phyloP scores from a whole-genome alignment of 345 rosid species.

The Pugionium dolabratum region DNA sequence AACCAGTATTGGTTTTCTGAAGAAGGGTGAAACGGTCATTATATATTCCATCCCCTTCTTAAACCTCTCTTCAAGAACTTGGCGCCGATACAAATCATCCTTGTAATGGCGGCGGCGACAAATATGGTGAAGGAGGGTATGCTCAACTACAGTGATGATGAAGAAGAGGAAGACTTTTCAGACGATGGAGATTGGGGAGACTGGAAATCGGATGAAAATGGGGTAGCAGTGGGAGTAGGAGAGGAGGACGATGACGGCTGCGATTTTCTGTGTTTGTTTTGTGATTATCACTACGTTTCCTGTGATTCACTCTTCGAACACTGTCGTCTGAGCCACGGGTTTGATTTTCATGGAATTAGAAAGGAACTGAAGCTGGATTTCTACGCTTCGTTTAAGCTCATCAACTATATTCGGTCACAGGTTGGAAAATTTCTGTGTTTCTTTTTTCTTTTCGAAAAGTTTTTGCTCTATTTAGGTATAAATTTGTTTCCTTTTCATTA shows the following conservation, averaged over 20 bases:
- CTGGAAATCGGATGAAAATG: constrained; percentile 55
- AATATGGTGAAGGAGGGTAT: constrained; percentile 28
- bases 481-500: constrained; percentile 7
- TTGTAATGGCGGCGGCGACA: constrained; percentile 22
- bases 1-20: constrained; percentile 12
- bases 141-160: constrained; percentile 27
- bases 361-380: constrained; percentile 63
- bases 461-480: not conserved
- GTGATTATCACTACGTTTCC: constrained; percentile 53
- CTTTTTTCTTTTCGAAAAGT: not conserved
- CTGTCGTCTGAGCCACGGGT: constrained; percentile 54
- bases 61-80: constrained; percentile 35
- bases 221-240: constrained; percentile 24
- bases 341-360: constrained; percentile 58
- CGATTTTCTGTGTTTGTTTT: constrained; percentile 63
- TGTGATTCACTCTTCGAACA: constrained; percentile 64
- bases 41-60: constrained; percentile 25
- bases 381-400: constrained; percentile 75
- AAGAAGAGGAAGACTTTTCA: constrained; percentile 31
- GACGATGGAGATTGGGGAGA: constrained; percentile 63
- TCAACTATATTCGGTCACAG: constrained; percentile 82
- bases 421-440: constrained; percentile 36
- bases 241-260: constrained; percentile 30
- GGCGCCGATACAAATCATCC: constrained; percentile 11
- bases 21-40: constrained; percentile 11